phyloP scores from a whole-genome alignment of 225 moss, liverwort and hornwort species.

The Bryum argenteum region DNA sequence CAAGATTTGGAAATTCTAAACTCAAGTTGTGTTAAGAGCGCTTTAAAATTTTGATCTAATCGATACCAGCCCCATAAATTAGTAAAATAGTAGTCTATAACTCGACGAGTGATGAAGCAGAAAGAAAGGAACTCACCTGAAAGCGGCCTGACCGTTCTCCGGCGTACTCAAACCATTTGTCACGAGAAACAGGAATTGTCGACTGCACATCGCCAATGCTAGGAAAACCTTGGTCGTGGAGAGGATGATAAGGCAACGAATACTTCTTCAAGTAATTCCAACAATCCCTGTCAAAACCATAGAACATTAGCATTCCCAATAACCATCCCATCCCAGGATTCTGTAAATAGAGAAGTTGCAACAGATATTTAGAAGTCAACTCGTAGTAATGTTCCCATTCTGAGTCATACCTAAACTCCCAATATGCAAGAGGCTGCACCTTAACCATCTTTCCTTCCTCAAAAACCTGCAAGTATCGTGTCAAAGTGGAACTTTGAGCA shows the following conservation, averaged over 20 bases:
- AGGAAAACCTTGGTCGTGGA: conserved; percentile 96
- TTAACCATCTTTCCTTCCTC: conserved; percentile 75
- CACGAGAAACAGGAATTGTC: conserved; percentile 80
- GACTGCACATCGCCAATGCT: conserved; percentile 89
- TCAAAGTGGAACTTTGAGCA: conserved; percentile 19
- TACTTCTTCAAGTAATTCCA: conserved; percentile 95
- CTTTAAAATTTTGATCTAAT: no score
- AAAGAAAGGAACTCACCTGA: conserved; percentile 55
- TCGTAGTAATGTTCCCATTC: not conserved
- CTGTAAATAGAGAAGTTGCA: not conserved
- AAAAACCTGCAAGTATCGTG: conserved; percentile 57
- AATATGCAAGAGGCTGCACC: conserved; percentile 91
- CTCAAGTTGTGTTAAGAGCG: no score
- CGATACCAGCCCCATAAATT: no score
- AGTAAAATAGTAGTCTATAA: no score
- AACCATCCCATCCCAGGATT: conserved; percentile 4
- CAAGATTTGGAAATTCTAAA: no score
- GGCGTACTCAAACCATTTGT: conserved; percentile 93
- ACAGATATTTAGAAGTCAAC: not conserved
- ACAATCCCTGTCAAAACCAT: conserved; percentile 65
- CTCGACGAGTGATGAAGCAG: conserved; percentile 2
- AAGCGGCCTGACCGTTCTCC: conserved; percentile 97
- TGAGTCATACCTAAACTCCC: conserved; percentile 84
- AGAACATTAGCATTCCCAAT: conserved; percentile 11
- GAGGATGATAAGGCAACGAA: conserved; percentile 78